These are phyloP conservation scores for Candida ascalaphidarum DNA, from an alignment of 805 yeast species.

Conservation along the genomic window DNA sequence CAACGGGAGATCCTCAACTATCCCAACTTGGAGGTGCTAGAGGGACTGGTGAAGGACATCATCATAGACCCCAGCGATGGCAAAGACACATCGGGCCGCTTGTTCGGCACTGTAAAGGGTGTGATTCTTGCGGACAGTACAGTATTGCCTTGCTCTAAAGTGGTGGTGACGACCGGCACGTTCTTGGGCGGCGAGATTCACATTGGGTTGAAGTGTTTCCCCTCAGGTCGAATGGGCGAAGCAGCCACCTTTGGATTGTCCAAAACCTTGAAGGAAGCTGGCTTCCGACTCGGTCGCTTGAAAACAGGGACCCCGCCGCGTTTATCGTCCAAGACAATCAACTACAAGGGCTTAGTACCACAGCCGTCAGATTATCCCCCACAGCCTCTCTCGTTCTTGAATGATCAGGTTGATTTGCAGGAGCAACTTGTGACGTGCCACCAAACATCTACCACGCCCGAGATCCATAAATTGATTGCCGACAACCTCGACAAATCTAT, in stretches of 20 bases:
- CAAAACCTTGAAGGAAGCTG: conserved; percentile 63
- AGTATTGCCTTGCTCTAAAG: conserved; percentile 51
- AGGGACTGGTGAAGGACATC: conserved; percentile 80
- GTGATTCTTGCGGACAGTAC: conserved; percentile 64
- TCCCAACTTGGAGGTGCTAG: conserved; percentile 48
- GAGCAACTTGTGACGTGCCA: conserved; percentile 60
- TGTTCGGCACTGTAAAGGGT: conserved; percentile 50
- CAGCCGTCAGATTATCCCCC: conserved; percentile 84
- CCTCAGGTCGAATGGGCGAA: conserved; percentile 94
- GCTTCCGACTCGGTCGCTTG: conserved; percentile 78
- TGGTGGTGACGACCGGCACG: conserved; percentile 93
- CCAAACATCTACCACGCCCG: conserved; percentile 70
- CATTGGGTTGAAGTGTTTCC: conserved; percentile 69
- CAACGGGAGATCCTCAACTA: conserved; percentile 52
- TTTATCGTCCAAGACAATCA: conserved; percentile 60
- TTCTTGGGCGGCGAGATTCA: conserved; percentile 93
- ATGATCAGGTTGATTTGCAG: conserved; percentile 53
- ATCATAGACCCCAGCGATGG: conserved; percentile 41
- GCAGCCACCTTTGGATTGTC: conserved; percentile 85
- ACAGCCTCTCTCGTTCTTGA: conserved; percentile 82
- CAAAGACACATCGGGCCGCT: conserved; percentile 27
- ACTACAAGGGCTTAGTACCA: conserved; percentile 51
- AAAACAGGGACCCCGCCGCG: conserved; percentile 98
- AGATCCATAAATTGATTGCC: conserved; percentile 61
- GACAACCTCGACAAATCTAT: conserved; percentile 72